Conservation (phyloP, 202 grass and related monocot genomes). For the Carex arenaria region DNA sequence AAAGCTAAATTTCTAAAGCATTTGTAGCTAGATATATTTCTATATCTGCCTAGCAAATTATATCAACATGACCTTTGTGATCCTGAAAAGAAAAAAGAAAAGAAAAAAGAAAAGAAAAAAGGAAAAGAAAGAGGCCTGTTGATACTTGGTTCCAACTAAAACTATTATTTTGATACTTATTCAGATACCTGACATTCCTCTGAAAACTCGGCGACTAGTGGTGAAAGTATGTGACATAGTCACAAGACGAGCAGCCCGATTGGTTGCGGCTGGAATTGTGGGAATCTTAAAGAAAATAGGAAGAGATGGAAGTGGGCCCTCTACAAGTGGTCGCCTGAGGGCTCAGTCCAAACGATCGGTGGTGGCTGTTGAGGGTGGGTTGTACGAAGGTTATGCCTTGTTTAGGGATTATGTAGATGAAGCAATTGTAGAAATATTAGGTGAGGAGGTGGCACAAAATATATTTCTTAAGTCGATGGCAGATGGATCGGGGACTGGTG, state of each 20-base stretch:
- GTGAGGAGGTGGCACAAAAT: conserved; percentile 63
- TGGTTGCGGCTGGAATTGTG: conserved; percentile 68
- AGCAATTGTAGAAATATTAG: conserved; percentile 74
- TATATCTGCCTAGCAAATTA: not conserved
- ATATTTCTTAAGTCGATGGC: conserved; percentile 47
- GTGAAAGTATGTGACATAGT: conserved; percentile 74
- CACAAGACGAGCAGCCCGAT: conserved; percentile 62
- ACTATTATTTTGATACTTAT: conserved; percentile 7
- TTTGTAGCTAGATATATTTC: not conserved
- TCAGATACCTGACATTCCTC: conserved; percentile 49
- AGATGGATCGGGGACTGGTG: conserved; percentile 69
- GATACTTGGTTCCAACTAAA: not conserved
- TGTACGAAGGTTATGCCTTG: conserved; percentile 61
- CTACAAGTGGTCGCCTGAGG: conserved; percentile 40
- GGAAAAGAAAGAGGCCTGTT: not conserved
- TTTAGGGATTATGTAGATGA: conserved; percentile 82
- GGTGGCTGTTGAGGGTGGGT: conserved; percentile 68
- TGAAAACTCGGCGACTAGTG: conserved; percentile 69
- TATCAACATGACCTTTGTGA: not conserved
- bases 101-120: too few relatives aligned
- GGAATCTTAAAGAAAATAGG: conserved; percentile 88
- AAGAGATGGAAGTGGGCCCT: conserved; percentile 47
- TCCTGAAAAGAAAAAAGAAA: not conserved
- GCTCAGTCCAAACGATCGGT: conserved; percentile 39
- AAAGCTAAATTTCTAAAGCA: not conserved